Conservation (phyloP, 2,329 filamentous ascomycete genomes). For the Fusarium tricinctum region DNA sequence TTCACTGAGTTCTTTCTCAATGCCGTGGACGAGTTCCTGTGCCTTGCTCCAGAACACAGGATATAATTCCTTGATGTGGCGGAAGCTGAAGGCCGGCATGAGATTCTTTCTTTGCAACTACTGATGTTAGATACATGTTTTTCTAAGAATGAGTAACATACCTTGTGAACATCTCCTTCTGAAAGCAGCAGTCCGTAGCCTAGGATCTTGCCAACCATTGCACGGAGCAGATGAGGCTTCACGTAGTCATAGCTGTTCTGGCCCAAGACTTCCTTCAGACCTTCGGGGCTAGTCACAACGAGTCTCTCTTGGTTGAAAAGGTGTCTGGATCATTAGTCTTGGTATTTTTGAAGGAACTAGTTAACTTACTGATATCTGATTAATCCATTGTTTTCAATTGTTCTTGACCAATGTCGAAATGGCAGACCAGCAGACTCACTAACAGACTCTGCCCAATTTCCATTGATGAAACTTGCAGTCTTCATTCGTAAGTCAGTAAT, state of each 20-base stretch:
- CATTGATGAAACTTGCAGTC: constrained; percentile 26
- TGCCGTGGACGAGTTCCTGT: constrained; percentile 18
- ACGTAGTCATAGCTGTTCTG: constrained; percentile 38
- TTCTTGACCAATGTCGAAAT: constrained; percentile 33
- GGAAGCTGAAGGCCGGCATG: constrained; percentile 43
- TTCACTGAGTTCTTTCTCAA: constrained; percentile 12
- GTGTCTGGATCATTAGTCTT: constrained; percentile 9
- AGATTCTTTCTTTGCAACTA: constrained; percentile 40
- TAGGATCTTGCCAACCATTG: constrained; percentile 36
- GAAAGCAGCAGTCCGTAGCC: constrained; percentile 20
- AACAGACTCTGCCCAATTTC: constrained; percentile 39
- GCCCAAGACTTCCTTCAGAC: constrained; percentile 30
- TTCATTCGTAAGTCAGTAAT: background rate
- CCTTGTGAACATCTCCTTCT: constrained; percentile 37
- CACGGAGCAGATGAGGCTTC: constrained; percentile 34
- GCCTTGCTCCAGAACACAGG: constrained; percentile 36
- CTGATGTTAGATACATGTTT: background rate
- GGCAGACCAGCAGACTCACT: constrained; percentile 33
- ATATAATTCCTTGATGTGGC: constrained; percentile 37
- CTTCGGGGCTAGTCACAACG: constrained; percentile 25
- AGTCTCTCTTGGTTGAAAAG: constrained; percentile 38
- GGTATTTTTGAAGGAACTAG: accelerated
- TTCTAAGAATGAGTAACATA: accelerated
- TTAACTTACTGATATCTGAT: constrained; percentile 29
- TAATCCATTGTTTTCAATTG: constrained; percentile 37